These are phyloP conservation scores for Diddensiella transvaalensis DNA, from an alignment of 805 yeast genomes.

Conservation along the genomic window DNA sequence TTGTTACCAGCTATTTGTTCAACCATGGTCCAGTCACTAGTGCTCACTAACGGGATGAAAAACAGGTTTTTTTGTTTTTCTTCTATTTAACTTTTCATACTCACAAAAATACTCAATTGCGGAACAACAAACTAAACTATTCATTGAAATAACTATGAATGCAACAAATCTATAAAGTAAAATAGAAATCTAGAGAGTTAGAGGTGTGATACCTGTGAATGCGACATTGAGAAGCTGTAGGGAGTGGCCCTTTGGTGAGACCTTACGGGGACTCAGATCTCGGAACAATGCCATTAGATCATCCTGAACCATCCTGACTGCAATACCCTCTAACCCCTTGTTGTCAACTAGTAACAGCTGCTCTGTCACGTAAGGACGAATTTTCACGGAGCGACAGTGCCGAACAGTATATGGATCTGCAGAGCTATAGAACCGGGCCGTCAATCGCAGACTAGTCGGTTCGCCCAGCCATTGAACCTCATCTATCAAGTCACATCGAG, in stretches of 20 bases:
- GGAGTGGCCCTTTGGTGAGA: not conserved
- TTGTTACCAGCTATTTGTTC: not conserved
- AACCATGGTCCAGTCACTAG: not conserved
- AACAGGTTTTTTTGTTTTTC: too few relatives aligned
- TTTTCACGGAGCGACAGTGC: not conserved
- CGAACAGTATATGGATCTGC: not conserved
- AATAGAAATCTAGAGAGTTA: too few relatives aligned
- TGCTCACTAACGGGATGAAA: too few relatives aligned
- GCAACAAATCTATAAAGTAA: too few relatives aligned
- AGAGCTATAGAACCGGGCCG: conserved; percentile 3
- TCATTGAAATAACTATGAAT: too few relatives aligned
- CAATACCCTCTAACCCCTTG: not conserved
- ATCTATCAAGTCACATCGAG: conserved; percentile 23
- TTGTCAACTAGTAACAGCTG: not conserved
- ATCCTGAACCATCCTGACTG: not conserved
- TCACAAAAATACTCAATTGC: too few relatives aligned
- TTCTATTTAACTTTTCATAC: too few relatives aligned
- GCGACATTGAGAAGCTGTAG: conserved; percentile 1
- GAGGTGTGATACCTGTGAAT: not conserved
- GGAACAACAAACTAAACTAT: too few relatives aligned
- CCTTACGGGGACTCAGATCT: not conserved
- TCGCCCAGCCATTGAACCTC: conserved; percentile 22
- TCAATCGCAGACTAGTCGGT: conserved; percentile 22
- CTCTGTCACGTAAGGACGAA: not conserved
- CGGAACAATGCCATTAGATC: conserved; percentile 1